Conservation (phyloP, 345 rosid species). For the Aurinia saxatilis region DNA sequence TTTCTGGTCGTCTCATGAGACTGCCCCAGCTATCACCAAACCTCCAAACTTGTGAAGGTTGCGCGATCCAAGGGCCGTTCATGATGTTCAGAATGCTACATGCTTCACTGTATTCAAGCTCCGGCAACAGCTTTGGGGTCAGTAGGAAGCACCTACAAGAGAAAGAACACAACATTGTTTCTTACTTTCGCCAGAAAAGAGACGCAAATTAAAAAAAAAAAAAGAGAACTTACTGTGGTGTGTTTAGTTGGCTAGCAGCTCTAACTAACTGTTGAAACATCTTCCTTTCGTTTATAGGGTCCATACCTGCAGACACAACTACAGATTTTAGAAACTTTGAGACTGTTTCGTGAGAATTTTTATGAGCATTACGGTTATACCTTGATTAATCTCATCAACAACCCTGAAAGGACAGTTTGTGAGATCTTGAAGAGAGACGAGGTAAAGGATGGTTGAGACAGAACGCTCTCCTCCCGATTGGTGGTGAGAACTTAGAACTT, state of each 20-base stretch:
- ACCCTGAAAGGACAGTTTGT: constrained; percentile 94
- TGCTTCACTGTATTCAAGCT: constrained; percentile 84
- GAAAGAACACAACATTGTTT: no score
- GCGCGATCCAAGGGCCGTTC: constrained; percentile 93
- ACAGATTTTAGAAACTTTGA: neutral
- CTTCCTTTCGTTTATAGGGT: constrained; percentile 89
- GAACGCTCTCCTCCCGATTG: constrained; percentile 99
- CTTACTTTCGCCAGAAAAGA: neutral
- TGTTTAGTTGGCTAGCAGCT: constrained; percentile 89
- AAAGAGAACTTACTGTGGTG: constrained; percentile 65
- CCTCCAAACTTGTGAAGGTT: constrained; percentile 84
- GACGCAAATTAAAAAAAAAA: neutral
- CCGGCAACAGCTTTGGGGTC: constrained; percentile 81
- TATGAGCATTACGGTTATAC: constrained; percentile 21
- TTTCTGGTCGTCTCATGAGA: constrained; percentile 34
- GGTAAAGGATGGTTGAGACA: constrained; percentile 90
- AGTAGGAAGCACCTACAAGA: constrained; percentile 82
- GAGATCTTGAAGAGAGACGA: constrained; percentile 96
- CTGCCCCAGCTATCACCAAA: constrained; percentile 58
- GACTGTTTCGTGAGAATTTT: neutral
- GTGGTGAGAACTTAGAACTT: constrained; percentile 91
- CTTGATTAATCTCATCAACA: constrained; percentile 98
- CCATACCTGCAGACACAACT: constrained; percentile 62
- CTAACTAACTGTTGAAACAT: constrained; percentile 97
- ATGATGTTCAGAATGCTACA: constrained; percentile 87